A percentile compares a stretch with the other conserved stretches of the same genome.
These are phyloP conservation scores for Calonectria hawksworthii DNA, from an alignment of 2,329 filamentous ascomycete species.

Conservation along the genomic window DNA sequence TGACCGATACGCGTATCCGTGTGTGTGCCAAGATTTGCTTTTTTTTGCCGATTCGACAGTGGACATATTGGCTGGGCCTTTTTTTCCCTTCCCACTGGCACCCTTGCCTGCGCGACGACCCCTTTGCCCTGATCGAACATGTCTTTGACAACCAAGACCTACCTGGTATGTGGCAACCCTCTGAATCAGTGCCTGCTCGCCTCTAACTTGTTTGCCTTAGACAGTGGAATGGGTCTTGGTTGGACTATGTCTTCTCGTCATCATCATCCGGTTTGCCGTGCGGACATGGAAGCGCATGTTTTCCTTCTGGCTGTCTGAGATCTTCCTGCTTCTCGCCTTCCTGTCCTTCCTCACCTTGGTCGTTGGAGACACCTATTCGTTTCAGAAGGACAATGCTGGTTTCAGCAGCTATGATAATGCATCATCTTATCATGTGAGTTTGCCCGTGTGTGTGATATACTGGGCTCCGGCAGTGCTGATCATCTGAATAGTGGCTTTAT, in stretches of 20 bases:
- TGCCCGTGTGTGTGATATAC: not conserved
- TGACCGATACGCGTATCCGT: not conserved
- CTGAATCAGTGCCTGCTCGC: not conserved
- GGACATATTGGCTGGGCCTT: not conserved
- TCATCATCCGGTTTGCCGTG: not conserved
- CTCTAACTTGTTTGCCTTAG: not conserved
- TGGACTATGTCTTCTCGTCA: not conserved
- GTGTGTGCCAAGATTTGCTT: not conserved
- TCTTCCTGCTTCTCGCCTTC: not conserved
- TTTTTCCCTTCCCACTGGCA: not conserved
- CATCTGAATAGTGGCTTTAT: not conserved
- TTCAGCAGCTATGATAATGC: not conserved
- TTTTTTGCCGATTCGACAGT: not conserved
- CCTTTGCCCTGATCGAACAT: not conserved
- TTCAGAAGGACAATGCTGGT: not conserved
- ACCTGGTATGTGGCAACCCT: not conserved
- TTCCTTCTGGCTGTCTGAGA: conserved; percentile 7
- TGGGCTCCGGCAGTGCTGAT: not conserved
- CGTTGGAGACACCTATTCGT: not conserved
- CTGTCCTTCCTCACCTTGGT: conserved; percentile 7
- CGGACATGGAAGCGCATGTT: conserved; percentile 6
- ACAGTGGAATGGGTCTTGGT: conserved; percentile 14
- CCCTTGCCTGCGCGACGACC: not conserved
- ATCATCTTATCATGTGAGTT: not conserved
- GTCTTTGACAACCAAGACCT: not conserved